These are phyloP conservation scores for Eucalyptus marginata DNA, from an alignment of 345 rosid genomes.

Conservation along the genomic window DNA sequence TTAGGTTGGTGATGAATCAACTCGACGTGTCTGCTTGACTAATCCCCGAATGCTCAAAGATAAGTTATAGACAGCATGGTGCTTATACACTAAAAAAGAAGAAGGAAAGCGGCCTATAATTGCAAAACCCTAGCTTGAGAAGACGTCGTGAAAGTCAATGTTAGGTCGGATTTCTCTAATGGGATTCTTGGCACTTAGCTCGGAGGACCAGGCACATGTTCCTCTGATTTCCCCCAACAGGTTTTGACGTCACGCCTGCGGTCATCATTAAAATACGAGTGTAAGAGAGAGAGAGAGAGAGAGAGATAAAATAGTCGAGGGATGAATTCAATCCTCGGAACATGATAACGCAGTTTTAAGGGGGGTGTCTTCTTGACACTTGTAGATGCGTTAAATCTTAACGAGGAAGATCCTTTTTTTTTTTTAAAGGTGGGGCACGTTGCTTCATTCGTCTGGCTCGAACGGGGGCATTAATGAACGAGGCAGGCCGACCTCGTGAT, in stretches of 20 bases:
- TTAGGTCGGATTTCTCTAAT: background rate
- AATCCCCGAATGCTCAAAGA: background rate
- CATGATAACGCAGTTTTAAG: background rate
- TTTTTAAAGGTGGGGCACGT: background rate
- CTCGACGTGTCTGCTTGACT: background rate
- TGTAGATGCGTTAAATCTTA: background rate
- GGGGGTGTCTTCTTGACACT: background rate
- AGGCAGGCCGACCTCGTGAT: background rate
- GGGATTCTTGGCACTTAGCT: background rate
- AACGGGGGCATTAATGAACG: background rate
- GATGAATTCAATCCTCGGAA: background rate
- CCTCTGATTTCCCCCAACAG: background rate
- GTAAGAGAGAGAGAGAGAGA: fast-evolving
- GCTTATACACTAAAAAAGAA: background rate
- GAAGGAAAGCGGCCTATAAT: background rate
- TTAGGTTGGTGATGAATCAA: background rate
- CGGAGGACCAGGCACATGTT: background rate
- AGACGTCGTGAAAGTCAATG: background rate
- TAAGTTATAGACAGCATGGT: background rate
- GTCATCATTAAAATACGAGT: background rate
- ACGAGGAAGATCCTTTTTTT: background rate
- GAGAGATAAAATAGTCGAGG: background rate
- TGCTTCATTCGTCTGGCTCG: background rate
- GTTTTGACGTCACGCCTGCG: background rate
- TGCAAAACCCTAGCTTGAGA: background rate